Evolutionary conservation across 2,329 filamentous ascomycete genomes (phyloP).

Genomic region (Trichoderma sp.): DNA sequence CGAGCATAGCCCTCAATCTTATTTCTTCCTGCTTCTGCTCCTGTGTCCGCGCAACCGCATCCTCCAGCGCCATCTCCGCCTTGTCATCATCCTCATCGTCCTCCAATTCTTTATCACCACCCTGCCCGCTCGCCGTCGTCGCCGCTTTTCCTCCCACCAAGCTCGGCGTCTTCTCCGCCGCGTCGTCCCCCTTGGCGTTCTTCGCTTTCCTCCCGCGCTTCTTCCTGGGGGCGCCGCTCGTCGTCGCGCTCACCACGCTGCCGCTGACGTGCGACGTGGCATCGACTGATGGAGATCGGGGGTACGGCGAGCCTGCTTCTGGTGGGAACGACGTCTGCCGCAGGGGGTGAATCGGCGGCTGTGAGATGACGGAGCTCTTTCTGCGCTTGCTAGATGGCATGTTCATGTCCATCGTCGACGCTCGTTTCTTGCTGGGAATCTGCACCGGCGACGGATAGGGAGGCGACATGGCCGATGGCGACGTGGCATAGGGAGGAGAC

Average conservation of each 20-base stretch:
- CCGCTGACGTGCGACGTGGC: conserved; percentile 61
- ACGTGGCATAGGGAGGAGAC: conserved; percentile 55
- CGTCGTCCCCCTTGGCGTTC: conserved; percentile 48
- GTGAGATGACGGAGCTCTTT: conserved; percentile 67
- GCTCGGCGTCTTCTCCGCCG: conserved; percentile 47
- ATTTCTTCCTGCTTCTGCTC: conserved; percentile 68
- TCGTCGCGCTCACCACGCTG: conserved; percentile 53
- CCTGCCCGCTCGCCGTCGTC: conserved; percentile 48
- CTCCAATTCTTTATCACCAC: conserved; percentile 49
- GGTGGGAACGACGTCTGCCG: conserved; percentile 80
- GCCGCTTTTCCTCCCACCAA: conserved; percentile 44
- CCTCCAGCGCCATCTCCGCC: conserved; percentile 57
- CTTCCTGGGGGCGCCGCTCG: conserved; percentile 51
- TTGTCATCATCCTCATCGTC: conserved; percentile 60
- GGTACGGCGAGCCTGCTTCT: conserved; percentile 52
- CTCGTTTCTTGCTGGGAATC: conserved; percentile 60
- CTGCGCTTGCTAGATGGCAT: conserved; percentile 63
- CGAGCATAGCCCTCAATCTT: conserved; percentile 59
- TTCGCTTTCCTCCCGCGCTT: conserved; percentile 65
- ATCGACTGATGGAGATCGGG: conserved; percentile 67
- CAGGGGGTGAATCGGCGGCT: conserved; percentile 65
- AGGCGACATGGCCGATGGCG: conserved; percentile 57
- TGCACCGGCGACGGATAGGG: conserved; percentile 55
- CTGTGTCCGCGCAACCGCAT: conserved; percentile 62
- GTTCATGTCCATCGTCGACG: conserved; percentile 54